Evolutionary conservation across 179 eudicot genomes (phyloP), one percentile per base, ranked within the genome.

Genomic region (Pouteria campechiana): DNA sequence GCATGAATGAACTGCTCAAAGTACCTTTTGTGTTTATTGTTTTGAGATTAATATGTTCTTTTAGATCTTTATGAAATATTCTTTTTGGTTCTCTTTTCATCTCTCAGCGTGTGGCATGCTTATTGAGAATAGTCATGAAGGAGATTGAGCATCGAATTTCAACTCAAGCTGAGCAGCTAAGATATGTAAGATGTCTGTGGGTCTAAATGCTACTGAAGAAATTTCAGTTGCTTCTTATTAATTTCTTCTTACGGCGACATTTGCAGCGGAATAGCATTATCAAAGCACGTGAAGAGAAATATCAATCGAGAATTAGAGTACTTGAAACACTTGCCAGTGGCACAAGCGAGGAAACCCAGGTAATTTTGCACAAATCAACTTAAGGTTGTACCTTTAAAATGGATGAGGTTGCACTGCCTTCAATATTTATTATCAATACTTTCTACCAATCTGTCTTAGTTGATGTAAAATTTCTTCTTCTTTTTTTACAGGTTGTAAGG

Each of bases 261-360:
- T 16, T 60, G 61, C 83, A 87, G 99, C 92, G 87, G 74, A 87
- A 67, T 44, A 66, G 46, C 67, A 48, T 76, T 44, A 69, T 54
- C 68, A 86, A 73, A 74, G 65, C 65, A 31, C 88, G 83, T 50
- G 93, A 87, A 53, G 88, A 74, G 36, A 83, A 77, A 68, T 87
- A 78, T 54, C 81, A 71, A 51, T 73, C 77, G 43, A 77, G 63
- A 66, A 54, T 83, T 19, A 79, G 52, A 65, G 83, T 73, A 52
- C 83, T 87, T 14, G 92, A 87, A 67, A 75, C 88, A 25, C 96
- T 92, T 48, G 83, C 88, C 20, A 64, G 55, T 37, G 98, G 96
- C 34, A 61, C 87, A 24, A 59, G 73, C 35, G 94, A 77, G 61
- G 98, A 90, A 75, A 73, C 66, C 55, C 81, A 87, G 94, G 98